Percentiles rank a stretch among this genome's conserved stretches.
These are phyloP conservation scores for Alternaria angustiovoidea DNA, from an alignment of 2,329 filamentous ascomycete species.

Conservation along the genomic window DNA sequence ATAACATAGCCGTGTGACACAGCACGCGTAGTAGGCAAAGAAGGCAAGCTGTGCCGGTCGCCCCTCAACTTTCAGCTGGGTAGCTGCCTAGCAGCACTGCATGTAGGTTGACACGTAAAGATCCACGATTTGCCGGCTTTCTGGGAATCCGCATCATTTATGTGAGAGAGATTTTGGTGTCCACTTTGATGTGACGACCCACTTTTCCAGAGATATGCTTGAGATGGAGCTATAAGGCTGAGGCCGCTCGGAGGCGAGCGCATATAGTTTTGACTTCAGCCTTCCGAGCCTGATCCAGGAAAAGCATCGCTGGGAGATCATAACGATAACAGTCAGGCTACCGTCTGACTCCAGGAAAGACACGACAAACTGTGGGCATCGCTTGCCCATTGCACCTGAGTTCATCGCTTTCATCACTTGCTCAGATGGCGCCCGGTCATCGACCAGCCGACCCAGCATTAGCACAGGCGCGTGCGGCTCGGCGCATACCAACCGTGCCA, in stretches of 20 bases:
- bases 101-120: conserved; percentile 1
- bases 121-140: conserved; percentile 6
- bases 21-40: conserved; percentile 11
- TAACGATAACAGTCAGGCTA: not conserved
- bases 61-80: conserved; percentile 3
- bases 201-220: not conserved
- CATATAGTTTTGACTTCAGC: conserved; percentile 4
- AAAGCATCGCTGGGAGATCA: not conserved
- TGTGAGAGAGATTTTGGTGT: not conserved
- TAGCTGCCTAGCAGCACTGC: conserved; percentile 6
- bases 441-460: conserved; percentile 12
- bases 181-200: not conserved
- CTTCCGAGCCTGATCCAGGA: not conserved
- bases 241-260: conserved; percentile 4
- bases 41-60: conserved; percentile 2
- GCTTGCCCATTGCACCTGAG: not conserved
- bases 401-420: not conserved
- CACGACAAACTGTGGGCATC: not conserved
- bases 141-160: not conserved
- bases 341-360: not conserved
- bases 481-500: conserved; percentile 17
- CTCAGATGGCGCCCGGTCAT: not conserved
- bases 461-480: conserved; percentile 8
- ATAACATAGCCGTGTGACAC: not conserved
- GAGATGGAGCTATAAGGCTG: conserved; percentile 10